These are phyloP conservation scores for Rutstroemia sp. DNA, from an alignment of 2,329 filamentous ascomycete species.

Conservation along the genomic window DNA sequence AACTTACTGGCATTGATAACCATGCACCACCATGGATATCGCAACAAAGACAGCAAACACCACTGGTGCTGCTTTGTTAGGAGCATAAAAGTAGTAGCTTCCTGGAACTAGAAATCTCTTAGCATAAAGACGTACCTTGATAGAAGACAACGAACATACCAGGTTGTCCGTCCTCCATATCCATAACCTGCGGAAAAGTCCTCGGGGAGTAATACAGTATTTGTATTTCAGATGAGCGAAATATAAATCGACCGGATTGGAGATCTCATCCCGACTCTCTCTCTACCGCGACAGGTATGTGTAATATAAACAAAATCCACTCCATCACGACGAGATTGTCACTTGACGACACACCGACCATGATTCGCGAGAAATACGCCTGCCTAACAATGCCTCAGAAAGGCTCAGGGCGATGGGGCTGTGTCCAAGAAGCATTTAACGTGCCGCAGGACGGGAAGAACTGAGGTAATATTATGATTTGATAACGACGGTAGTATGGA, in stretches of 20 bases:
- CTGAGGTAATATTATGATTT: neutral
- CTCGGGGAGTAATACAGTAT: no score
- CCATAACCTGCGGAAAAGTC: neutral
- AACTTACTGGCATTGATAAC: slow-evolving; percentile 49
- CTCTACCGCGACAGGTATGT: no score
- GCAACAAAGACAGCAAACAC: slow-evolving; percentile 43
- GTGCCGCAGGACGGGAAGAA: neutral
- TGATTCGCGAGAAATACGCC: neutral
- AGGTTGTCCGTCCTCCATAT: slow-evolving; percentile 9
- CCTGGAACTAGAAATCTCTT: slow-evolving; percentile 18
- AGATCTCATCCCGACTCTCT: no score
- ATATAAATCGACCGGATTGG: neutral
- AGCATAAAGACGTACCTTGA: neutral
- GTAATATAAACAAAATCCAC: no score
- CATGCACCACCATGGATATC: slow-evolving; percentile 39
- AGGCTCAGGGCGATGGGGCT: neutral
- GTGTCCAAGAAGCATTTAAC: neutral
- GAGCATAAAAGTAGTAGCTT: slow-evolving; percentile 42
- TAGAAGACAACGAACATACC: neutral
- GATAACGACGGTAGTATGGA: neutral
- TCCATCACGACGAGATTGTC: no score
- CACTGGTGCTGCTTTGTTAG: slow-evolving; percentile 46
- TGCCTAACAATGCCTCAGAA: neutral
- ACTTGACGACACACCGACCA: no score
- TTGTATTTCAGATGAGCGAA: neutral